phyloP scores from a whole-genome alignment of 768 basidiomycete species.

The Amanita jacksonii region DNA sequence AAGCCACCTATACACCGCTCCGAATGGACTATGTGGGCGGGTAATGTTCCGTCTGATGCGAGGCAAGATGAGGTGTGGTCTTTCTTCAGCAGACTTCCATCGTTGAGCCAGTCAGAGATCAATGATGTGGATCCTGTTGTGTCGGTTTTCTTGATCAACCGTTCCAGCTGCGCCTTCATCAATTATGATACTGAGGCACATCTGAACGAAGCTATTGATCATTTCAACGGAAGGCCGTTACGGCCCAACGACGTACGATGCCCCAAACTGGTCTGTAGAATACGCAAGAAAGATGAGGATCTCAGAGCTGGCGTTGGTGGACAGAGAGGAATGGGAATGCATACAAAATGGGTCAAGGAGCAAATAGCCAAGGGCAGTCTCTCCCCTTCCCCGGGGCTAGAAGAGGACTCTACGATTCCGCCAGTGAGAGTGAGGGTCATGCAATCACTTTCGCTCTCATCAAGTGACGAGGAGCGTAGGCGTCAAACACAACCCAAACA shows the following conservation, averaged over 20 bases:
- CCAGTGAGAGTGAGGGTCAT: conserved; percentile 3
- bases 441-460: conserved; percentile 12
- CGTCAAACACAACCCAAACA: conserved; percentile 18
- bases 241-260: conserved; percentile 66
- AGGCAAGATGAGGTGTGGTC: conserved; percentile 78
- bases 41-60: conserved; percentile 82
- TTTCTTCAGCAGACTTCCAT: conserved; percentile 50
- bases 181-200: conserved; percentile 66
- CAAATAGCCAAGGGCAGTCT: conserved; percentile 30
- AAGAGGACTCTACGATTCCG: not conserved
- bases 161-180: conserved; percentile 92
- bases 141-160: conserved; percentile 87
- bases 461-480: conserved; percentile 31
- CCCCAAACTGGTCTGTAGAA: conserved; percentile 74
- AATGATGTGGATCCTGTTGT: conserved; percentile 25
- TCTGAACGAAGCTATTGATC: conserved; percentile 55
- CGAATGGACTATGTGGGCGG: conserved; percentile 96
- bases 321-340: conserved; percentile 81
- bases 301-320: conserved; percentile 84
- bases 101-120: conserved; percentile 9
- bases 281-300: conserved; percentile 76
- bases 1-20: conserved; percentile 67
- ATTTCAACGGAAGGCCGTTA: conserved; percentile 64
- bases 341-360: conserved; percentile 72
- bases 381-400: not conserved